Percentiles rank a stretch among this genome's conserved stretches.
Evolutionary conservation across 139 green algal species (phyloP).

Genomic region (Prasinococcaceae sp.): DNA sequence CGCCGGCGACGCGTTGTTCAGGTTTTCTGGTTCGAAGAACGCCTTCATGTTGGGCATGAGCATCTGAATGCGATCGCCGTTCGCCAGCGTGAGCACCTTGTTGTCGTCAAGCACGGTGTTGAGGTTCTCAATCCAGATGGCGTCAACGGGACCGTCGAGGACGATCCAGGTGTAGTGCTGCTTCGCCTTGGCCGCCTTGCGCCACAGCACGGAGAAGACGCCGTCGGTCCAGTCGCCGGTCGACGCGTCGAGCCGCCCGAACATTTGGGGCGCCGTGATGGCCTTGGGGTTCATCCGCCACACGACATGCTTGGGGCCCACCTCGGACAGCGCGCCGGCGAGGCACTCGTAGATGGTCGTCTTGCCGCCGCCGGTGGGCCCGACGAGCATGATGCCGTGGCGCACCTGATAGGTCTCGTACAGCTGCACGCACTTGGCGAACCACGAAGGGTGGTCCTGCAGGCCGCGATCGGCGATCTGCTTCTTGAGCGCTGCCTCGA

Average conservation of each 20-base stretch:
- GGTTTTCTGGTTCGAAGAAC: constrained; percentile 89
- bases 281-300: constrained; percentile 84
- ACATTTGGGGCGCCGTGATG: constrained; percentile 80
- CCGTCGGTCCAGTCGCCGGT: constrained; percentile 94
- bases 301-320: constrained; percentile 74
- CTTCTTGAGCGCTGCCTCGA: constrained; percentile 53
- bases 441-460: constrained; percentile 65
- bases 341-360: constrained; percentile 68
- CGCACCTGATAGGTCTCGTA: constrained; percentile 83
- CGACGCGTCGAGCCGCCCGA: constrained; percentile 63
- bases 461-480: constrained; percentile 37
- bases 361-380: constrained; percentile 75
- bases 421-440: constrained; percentile 91
- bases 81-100: constrained; percentile 90
- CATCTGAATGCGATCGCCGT: constrained; percentile 91
- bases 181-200: constrained; percentile 71
- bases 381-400: constrained; percentile 87
- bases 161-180: constrained; percentile 91
- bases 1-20: constrained; percentile 83
- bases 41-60: constrained; percentile 65
- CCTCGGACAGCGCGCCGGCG: constrained; percentile 62
- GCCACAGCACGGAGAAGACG: constrained; percentile 85
- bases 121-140: constrained; percentile 96
- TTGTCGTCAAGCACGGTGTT: constrained; percentile 96
- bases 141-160: constrained; percentile 87